These are phyloP conservation scores for Rhamnella rubrinervis DNA, from an alignment of 331 rosid species.

Conservation along the genomic window DNA sequence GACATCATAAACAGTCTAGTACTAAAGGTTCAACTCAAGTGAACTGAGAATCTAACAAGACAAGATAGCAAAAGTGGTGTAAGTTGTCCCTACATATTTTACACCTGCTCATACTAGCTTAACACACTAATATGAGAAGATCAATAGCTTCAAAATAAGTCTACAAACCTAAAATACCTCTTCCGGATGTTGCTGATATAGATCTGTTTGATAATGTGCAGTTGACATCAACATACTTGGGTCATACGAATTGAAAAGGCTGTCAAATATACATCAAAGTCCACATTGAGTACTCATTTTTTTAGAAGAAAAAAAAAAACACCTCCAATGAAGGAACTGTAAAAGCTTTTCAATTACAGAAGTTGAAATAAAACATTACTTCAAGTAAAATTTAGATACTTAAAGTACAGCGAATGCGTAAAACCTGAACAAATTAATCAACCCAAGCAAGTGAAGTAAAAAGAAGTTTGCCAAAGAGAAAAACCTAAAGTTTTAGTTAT, in stretches of 20 bases:
- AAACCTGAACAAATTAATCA: no score
- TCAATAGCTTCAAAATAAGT: slow-evolving; percentile 16
- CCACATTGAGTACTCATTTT: slow-evolving; percentile 3
- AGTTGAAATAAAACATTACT: background rate
- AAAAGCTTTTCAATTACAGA: background rate
- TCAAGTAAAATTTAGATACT: background rate
- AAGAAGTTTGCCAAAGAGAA: background rate
- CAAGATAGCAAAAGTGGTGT: no score
- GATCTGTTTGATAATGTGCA: slow-evolving; percentile 76
- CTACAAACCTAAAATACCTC: slow-evolving; percentile 47
- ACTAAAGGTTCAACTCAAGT: no score
- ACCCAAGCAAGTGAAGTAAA: background rate
- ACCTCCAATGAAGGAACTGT: background rate
- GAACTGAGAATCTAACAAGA: no score
- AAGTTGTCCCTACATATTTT: no score
- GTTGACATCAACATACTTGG: slow-evolving; percentile 88
- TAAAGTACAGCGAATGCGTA: no score
- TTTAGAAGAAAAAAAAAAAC: slow-evolving; percentile 1
- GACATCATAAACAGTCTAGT: no score
- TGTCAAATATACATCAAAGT: slow-evolving; percentile 36
- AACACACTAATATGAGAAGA: background rate
- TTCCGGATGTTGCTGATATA: slow-evolving; percentile 64
- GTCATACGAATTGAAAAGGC: slow-evolving; percentile 79
- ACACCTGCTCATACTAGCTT: no score
- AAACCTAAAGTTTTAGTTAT: background rate